These are phyloP conservation scores for Salix dunnii DNA, from an alignment of 345 rosid species.

Conservation along the genomic window DNA sequence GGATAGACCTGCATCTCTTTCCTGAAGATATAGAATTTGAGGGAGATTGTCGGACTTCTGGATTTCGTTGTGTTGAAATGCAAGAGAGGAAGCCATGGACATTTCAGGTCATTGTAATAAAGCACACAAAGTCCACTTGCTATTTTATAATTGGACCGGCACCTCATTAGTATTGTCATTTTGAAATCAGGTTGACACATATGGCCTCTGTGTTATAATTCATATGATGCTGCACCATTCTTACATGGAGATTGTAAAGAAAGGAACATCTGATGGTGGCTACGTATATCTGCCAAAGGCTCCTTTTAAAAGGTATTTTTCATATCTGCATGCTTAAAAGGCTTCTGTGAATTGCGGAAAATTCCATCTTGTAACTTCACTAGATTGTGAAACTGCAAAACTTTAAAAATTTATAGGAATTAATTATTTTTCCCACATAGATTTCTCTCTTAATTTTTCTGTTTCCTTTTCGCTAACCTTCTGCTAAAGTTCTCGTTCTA, in stretches of 20 bases:
- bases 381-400: not conserved
- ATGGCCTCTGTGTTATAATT: constrained; percentile 72
- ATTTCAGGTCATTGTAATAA: constrained; percentile 59
- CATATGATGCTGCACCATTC: constrained; percentile 84
- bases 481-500: not conserved
- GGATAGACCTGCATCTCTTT: constrained; percentile 79
- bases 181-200: constrained; percentile 63
- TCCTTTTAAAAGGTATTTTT: constrained; percentile 59
- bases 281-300: constrained; percentile 54
- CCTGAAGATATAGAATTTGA: constrained; percentile 50
- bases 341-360: not conserved
- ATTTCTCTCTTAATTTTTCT: not conserved
- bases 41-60: constrained; percentile 88
- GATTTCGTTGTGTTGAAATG: constrained; percentile 89
- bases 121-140: constrained; percentile 7
- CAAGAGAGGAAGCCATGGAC: constrained; percentile 85
- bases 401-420: not conserved
- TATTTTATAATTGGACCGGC: constrained; percentile 6
- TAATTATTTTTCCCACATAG: not conserved
- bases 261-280: constrained; percentile 44
- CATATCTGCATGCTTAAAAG: not conserved
- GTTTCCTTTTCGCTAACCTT: not conserved
- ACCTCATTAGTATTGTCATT: not conserved
- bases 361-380: not conserved
- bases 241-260: constrained; percentile 67